Percentiles rank a stretch among this genome's conserved stretches.
These are phyloP conservation scores for Quercus glauca DNA, from an alignment of 306 rosid species.

Conservation along the genomic window DNA sequence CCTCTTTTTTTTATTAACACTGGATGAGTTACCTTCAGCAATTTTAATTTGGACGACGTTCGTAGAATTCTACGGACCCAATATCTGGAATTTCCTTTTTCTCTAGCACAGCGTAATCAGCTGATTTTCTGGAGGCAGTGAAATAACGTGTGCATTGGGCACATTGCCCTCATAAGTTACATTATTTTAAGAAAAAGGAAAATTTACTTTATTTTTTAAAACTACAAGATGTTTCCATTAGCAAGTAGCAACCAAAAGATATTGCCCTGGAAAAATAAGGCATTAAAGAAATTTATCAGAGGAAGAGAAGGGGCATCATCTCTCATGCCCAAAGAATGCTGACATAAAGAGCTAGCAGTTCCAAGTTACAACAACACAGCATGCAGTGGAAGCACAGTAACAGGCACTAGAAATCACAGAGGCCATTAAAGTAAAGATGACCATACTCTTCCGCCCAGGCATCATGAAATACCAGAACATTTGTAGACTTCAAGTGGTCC, in stretches of 20 bases:
- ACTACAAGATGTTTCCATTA: background rate
- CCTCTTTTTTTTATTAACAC: too few relatives aligned
- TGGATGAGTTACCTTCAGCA: too few relatives aligned
- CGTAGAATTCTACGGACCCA: too few relatives aligned
- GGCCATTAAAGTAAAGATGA: background rate
- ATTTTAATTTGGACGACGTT: too few relatives aligned
- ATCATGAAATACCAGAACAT: background rate
- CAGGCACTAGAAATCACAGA: background rate
- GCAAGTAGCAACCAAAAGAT: background rate
- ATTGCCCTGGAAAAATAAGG: background rate
- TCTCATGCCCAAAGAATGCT: constrained; percentile 13
- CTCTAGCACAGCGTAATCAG: too few relatives aligned
- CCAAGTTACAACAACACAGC: constrained; percentile 6
- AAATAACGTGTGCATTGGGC: background rate
- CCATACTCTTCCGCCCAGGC: background rate
- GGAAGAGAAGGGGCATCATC: background rate
- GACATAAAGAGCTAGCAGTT: constrained; percentile 9
- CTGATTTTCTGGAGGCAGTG: background rate
- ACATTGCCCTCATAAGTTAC: background rate
- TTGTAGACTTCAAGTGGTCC: constrained; percentile 13
- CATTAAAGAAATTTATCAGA: background rate
- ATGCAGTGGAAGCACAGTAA: background rate
- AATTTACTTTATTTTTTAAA: too few relatives aligned
- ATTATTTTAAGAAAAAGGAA: background rate
- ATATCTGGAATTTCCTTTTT: too few relatives aligned